phyloP scores from a whole-genome alignment of 139 green algal genomes.

The Pseudopediastrum boryanum region DNA sequence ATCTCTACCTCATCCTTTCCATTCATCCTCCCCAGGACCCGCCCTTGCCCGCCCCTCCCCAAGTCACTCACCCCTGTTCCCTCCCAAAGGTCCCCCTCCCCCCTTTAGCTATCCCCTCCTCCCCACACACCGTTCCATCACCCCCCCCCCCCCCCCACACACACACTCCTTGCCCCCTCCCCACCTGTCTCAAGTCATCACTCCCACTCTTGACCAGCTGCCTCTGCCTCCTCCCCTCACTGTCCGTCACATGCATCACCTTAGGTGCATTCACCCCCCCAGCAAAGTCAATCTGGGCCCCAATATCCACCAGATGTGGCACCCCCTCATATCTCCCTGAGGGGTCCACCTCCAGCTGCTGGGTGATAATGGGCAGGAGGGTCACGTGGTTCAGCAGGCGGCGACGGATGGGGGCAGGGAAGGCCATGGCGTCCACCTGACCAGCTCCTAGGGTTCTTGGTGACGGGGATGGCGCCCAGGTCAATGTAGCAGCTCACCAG shows the following conservation, averaged over 20 bases:
- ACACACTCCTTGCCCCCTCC: no score
- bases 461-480: slow-evolving; percentile 57
- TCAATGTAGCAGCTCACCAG: slow-evolving; percentile 79
- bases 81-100: no score
- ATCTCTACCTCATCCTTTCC: no score
- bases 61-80: no score
- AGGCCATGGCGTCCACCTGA: neutral
- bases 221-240: slow-evolving; percentile 30
- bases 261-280: slow-evolving; percentile 93
- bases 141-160: no score
- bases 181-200: slow-evolving; percentile 82
- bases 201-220: slow-evolving; percentile 78
- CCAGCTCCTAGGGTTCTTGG: no score
- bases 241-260: slow-evolving; percentile 44
- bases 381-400: slow-evolving; percentile 19
- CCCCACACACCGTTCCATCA: no score
- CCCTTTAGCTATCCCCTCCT: no score
- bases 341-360: slow-evolving; percentile 57
- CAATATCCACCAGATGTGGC: slow-evolving; percentile 47
- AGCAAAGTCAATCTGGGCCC: slow-evolving; percentile 58
- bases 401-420: neutral
- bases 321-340: slow-evolving; percentile 59
- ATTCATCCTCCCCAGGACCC: no score
- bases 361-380: slow-evolving; percentile 57
- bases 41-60: no score